A percentile compares a stretch with the other conserved stretches of the same genome.
Evolutionary conservation across 139 green algal species (phyloP).

Genomic region (Chlamydomonas sp.): DNA sequence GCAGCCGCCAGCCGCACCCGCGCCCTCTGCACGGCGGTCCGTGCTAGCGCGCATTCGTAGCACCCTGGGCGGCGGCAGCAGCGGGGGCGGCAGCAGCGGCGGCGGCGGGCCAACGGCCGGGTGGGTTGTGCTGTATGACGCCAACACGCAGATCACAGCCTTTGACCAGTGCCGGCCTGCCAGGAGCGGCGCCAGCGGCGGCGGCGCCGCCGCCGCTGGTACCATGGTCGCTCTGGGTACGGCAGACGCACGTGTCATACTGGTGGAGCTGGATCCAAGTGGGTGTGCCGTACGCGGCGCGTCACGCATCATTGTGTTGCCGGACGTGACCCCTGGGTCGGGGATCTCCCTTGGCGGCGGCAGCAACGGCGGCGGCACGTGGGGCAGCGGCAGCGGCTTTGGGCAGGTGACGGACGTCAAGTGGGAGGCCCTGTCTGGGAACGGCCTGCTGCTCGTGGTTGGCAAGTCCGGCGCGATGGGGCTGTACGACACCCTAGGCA

Average conservation of each 20-base stretch:
- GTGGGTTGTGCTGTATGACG: neutral
- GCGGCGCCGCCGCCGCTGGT: neutral
- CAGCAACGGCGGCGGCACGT: neutral
- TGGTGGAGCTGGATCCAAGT: conserved; percentile 14
- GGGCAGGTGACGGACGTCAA: neutral
- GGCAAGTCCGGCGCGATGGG: conserved; percentile 8
- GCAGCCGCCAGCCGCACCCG: too few species aligned
- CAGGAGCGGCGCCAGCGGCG: neutral
- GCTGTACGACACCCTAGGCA: conserved; percentile 17
- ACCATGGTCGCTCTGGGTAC: conserved; percentile 1
- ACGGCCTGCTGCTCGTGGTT: conserved; percentile 24
- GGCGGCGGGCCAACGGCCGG: neutral
- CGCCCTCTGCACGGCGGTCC: too few species aligned
- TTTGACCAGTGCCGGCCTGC: conserved; percentile 8
- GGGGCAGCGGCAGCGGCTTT: neutral
- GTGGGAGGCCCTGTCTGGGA: conserved; percentile 30
- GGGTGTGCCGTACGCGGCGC: neutral
- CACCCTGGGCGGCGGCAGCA: too few species aligned
- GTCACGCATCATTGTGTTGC: neutral
- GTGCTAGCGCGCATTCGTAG: too few species aligned
- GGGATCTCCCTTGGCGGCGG: too few species aligned
- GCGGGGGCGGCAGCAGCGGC: neutral
- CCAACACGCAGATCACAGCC: neutral
- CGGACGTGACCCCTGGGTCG: neutral
- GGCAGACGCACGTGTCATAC: neutral